Conservation (phyloP, 148 eudicot genomes). For the Bassia scoparia region DNA sequence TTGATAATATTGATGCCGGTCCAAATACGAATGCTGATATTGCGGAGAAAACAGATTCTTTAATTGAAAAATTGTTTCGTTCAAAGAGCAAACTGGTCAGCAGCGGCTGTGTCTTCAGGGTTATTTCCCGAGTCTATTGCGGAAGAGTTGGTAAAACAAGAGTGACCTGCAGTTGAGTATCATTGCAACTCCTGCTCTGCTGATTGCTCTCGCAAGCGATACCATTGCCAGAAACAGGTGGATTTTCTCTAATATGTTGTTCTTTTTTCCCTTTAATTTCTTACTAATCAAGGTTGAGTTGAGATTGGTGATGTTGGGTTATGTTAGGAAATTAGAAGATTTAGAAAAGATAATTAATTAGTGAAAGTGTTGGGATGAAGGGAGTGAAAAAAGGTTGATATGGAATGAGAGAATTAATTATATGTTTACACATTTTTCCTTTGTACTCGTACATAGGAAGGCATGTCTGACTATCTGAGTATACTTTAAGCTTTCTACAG, state of each 20-base stretch:
- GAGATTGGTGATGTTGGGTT: too few species aligned
- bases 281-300: too few species aligned
- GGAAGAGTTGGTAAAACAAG: conserved; percentile 59
- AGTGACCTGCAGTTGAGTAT: too few species aligned
- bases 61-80: conserved; percentile 60
- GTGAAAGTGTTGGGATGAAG: too few species aligned
- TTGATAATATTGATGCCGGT: conserved; percentile 25
- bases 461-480: not conserved
- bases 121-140: conserved; percentile 64
- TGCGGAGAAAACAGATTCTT: conserved; percentile 39
- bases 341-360: too few species aligned
- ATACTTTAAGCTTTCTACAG: not conserved
- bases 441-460: not conserved
- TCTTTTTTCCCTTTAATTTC: too few species aligned
- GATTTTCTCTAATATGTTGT: too few species aligned
- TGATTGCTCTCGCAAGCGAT: too few species aligned
- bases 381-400: too few species aligned
- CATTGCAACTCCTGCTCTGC: too few species aligned
- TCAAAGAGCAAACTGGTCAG: conserved; percentile 42
- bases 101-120: conserved; percentile 51
- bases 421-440: not conserved
- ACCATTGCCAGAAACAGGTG: too few species aligned
- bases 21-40: conserved; percentile 36
- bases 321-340: too few species aligned
- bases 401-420: not conserved